Evolutionary conservation across 257 asterid genomes (phyloP), one percentile per base, ranked within the genome.

Genomic region (Schizonepeta tenuifolia): DNA sequence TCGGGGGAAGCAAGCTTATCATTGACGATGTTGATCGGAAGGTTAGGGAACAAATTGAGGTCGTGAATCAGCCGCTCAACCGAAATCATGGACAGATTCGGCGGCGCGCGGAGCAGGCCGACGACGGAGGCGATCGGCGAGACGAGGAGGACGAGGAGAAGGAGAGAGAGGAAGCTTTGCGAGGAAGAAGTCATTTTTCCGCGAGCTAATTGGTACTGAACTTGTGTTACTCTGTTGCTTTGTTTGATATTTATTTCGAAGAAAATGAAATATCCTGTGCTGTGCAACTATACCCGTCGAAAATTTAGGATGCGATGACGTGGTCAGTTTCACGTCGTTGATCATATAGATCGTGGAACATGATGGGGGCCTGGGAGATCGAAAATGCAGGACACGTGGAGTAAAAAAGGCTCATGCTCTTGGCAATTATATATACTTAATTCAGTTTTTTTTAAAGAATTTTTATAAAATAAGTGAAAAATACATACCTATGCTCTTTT

Each of bases 1-100:
- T 53, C 75, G 69, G 76, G 40, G 10, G 61, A 66, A 20, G 70
- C 66, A 49, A 14, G 55, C 62, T 78, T 84, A 13, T 44, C 77
- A 14, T 71, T 76, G 59, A 83, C 81, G 61, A 91, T 75, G 75
- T 91, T 91, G 75, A 87, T 46, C 68, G 89, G 71, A 9, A 73
- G 68, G 12, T 83, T 80, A 0, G 97, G 97, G 68, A 89, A 89
- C 87, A 91, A 68, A 70, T 89, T 91, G 80, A 91, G 96, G 69
- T 83, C 84, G 14, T 78, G 82, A 71, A 89, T 91, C 69, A 91
- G 71, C 78, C 82, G 84, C 86, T 85, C 91, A 4, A 84, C 95
- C 8, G 88, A 80, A 49, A 72, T 22, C 18, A 84, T 67, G 47
- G 84, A 83, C 55, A 81, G 74, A 17, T 70, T 67, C 49, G 77